A percentile compares a stretch with the other conserved stretches of the same genome.
Evolutionary conservation across 768 basidiomycete genomes (phyloP).

Genomic region (Podaxis sp.): DNA sequence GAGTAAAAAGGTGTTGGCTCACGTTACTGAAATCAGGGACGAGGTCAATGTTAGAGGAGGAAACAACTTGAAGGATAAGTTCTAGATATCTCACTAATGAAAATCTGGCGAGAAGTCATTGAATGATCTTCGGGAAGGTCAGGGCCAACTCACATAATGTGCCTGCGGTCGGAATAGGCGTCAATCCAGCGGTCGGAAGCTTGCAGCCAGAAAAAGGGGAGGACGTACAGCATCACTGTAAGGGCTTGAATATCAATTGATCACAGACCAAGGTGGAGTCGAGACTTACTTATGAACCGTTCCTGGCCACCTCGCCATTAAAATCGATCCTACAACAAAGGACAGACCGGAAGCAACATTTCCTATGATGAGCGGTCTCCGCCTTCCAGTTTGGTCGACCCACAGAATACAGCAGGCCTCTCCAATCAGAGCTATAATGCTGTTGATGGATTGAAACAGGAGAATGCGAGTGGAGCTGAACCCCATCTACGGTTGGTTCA

Average conservation of each 20-base stretch:
- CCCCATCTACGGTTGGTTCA: conserved; percentile 34
- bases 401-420: conserved; percentile 48
- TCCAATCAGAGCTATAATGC: conserved; percentile 51
- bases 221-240: too few species aligned
- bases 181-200: neutral
- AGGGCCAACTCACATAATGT: conserved; percentile 32
- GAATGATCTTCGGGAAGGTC: neutral
- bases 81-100: conserved; percentile 33
- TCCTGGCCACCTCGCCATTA: conserved; percentile 45
- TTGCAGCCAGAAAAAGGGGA: neutral
- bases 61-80: neutral
- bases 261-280: neutral
- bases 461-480: conserved; percentile 44
- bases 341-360: conserved; percentile 41
- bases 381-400: conserved; percentile 41
- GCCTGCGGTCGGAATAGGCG: conserved; percentile 24
- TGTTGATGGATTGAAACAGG: conserved; percentile 55
- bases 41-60: neutral
- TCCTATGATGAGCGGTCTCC: conserved; percentile 41
- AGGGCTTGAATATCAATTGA: too few species aligned
- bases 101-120: conserved; percentile 28
- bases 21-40: neutral
- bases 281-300: conserved; percentile 39
- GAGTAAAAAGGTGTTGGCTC: neutral
- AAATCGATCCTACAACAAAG: conserved; percentile 42